Conservation (phyloP, 2,329 filamentous ascomycete genomes). For the Madurella mycetomatis region DNA sequence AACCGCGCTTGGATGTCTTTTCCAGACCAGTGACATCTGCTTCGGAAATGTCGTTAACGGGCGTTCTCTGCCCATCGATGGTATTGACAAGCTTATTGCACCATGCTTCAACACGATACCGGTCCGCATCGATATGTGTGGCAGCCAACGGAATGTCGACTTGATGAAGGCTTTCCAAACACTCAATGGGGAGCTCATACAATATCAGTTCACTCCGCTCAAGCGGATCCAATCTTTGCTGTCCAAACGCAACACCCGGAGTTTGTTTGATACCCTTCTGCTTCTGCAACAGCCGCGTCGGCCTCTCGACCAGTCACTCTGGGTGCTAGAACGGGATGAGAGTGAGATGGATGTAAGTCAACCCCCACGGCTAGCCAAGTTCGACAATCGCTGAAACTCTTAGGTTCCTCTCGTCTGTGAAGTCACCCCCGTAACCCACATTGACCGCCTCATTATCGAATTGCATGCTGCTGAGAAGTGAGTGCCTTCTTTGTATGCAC, state of each 20-base stretch:
- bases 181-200: slow-evolving; percentile 57
- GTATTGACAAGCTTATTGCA: slow-evolving; percentile 69
- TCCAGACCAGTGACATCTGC: slow-evolving; percentile 62
- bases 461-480: slow-evolving; percentile 61
- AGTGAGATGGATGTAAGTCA: slow-evolving; percentile 62
- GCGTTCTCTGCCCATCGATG: slow-evolving; percentile 61
- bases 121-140: slow-evolving; percentile 53
- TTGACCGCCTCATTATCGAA: slow-evolving; percentile 52
- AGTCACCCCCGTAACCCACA: slow-evolving; percentile 51
- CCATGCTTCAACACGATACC: slow-evolving; percentile 92
- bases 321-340: slow-evolving; percentile 53
- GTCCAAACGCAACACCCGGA: slow-evolving; percentile 40
- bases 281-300: slow-evolving; percentile 67
- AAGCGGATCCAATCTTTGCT: slow-evolving; percentile 60
- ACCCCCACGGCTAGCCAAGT: background rate
- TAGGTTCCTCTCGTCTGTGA: slow-evolving; percentile 72
- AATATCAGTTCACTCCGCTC: slow-evolving; percentile 71
- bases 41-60: slow-evolving; percentile 87
- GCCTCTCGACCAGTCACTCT: slow-evolving; percentile 51
- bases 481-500: slow-evolving; percentile 16
- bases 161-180: slow-evolving; percentile 58
- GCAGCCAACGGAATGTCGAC: slow-evolving; percentile 46
- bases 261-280: slow-evolving; percentile 73
- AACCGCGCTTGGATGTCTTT: slow-evolving; percentile 54
- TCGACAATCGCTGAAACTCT: background rate